Evolutionary conservation across 768 basidiomycete species (phyloP), one percentile per base, ranked within the genome.

Genomic region (Russula sp.): DNA sequence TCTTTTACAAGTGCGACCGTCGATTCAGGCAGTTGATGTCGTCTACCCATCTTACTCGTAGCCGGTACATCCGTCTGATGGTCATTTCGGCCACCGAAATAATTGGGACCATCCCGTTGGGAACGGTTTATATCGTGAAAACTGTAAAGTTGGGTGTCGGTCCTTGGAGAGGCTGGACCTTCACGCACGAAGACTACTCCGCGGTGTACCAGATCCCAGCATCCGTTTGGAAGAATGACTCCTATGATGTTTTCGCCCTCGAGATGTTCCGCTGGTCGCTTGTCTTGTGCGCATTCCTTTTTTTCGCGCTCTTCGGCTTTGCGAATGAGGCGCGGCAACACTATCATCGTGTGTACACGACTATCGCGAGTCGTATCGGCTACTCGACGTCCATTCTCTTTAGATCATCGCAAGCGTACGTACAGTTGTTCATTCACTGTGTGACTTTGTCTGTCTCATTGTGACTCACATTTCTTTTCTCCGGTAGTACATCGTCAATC

Each of bases 101-200:
- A 6, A 13, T 58, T 11, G 56, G 10, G 18, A 57, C 40, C 11
- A 46, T 57, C 13, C 56, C 56, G 20, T n/a, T 57, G 5, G 24
- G 13, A 16, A n/a, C 28, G n/a, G 9, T 32, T 32, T 20, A 10
- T 0, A 52, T 32, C 18, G 51, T 52, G 30, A 32, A 11, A 9
- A 7, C 20, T n/a, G 30, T 30, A 9, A 30, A 11, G 20, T 2
- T 1, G 6, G 30, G 30, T 9, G 18, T 52, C 18, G 1, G 1
- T 3, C 30, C 8, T 8, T 87, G 80, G 76, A 63, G 66, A 0
- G 78, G 80, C 32, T 84, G 83, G 80, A 74, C 70, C 0, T 77
- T 81, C 69, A 77, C 82, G 0, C 88, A 89, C 68, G 64, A 40
- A 34, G 69, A 79, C 44, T 84, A 78, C 68, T 76, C 72, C 3